Percentiles rank a stretch among this genome's conserved stretches.
These are phyloP conservation scores for Candida awuae DNA, from an alignment of 805 yeast species.

Conservation along the genomic window DNA sequence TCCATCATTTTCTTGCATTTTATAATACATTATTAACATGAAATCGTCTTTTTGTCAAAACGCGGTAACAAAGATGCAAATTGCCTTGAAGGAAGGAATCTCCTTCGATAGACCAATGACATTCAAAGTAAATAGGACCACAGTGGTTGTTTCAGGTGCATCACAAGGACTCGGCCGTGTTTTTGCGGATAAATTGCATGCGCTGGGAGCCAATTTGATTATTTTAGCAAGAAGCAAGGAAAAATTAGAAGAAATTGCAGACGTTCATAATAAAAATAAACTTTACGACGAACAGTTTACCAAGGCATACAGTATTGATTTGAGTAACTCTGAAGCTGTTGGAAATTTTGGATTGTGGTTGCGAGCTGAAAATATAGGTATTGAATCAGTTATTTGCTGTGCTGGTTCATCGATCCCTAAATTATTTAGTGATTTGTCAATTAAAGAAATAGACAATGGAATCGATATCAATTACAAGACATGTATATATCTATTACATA, in stretches of 20 bases:
- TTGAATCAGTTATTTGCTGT: slow-evolving; percentile 75
- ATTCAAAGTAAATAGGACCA: slow-evolving; percentile 35
- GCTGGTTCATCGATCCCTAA: slow-evolving; percentile 85
- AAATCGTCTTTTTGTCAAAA: not conserved
- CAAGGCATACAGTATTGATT: slow-evolving; percentile 52
- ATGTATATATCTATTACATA: slow-evolving; percentile 63
- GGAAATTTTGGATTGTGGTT: slow-evolving; percentile 33
- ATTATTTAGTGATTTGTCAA: slow-evolving; percentile 58
- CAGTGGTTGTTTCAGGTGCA: slow-evolving; percentile 81
- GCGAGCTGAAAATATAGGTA: slow-evolving; percentile 27
- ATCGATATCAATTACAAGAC: slow-evolving; percentile 65
- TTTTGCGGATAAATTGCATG: slow-evolving; percentile 46
- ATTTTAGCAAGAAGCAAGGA: slow-evolving; percentile 70
- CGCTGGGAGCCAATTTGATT: slow-evolving; percentile 52
- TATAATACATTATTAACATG: too few relatives aligned
- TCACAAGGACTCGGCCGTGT: slow-evolving; percentile 91
- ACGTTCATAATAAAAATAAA: slow-evolving; percentile 14
- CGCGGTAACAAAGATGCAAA: too few relatives aligned
- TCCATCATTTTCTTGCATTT: too few relatives aligned
- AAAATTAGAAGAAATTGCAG: slow-evolving; percentile 42
- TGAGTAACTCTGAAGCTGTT: slow-evolving; percentile 42
- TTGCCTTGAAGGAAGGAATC: too few relatives aligned
- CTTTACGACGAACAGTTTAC: slow-evolving; percentile 24
- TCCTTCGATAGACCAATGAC: too few relatives aligned
- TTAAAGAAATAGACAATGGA: slow-evolving; percentile 52